A percentile compares a stretch with the other conserved stretches of the same genome.
phyloP scores from a whole-genome alignment of 257 asterid genomes.

The Penstemon barbatus region DNA sequence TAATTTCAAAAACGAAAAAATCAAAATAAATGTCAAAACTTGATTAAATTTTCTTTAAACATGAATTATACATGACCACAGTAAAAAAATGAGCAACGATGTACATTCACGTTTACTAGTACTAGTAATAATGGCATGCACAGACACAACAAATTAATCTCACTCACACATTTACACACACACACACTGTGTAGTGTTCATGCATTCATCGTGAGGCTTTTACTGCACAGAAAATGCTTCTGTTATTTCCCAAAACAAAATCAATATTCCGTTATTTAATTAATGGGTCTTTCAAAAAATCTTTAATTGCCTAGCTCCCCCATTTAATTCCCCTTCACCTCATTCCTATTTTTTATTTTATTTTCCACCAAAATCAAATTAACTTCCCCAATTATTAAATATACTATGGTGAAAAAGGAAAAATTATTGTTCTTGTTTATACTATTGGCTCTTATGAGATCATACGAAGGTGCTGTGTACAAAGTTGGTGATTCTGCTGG shows the following conservation, averaged over 20 bases:
- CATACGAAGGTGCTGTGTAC: constrained; percentile 32
- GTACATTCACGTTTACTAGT: constrained; percentile 34
- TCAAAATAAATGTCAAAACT: too few species aligned
- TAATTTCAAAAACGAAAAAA: too few species aligned
- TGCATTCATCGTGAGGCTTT: constrained; percentile 39
- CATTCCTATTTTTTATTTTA: neutral
- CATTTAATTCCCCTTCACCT: constrained; percentile 1
- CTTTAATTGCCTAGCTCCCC: neutral
- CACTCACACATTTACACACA: constrained; percentile 16
- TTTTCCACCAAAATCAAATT: neutral
- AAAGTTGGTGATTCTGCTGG: constrained; percentile 57
- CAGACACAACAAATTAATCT: neutral
- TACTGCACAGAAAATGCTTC: constrained; percentile 14
- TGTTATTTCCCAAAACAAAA: constrained; percentile 9
- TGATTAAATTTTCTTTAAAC: too few species aligned
- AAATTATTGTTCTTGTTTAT: constrained; percentile 20
- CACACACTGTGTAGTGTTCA: constrained; percentile 15
- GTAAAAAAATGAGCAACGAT: neutral
- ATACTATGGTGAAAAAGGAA: constrained; percentile 14
- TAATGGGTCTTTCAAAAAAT: constrained; percentile 8
- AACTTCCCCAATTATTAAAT: neutral
- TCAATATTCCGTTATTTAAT: constrained; percentile 20
- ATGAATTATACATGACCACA: too few species aligned
- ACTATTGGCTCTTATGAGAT: constrained; percentile 19
- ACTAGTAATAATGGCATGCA: constrained; percentile 33